Conservation (phyloP, 768 basidiomycete genomes). For the Podaxis mareebaensis region DNA sequence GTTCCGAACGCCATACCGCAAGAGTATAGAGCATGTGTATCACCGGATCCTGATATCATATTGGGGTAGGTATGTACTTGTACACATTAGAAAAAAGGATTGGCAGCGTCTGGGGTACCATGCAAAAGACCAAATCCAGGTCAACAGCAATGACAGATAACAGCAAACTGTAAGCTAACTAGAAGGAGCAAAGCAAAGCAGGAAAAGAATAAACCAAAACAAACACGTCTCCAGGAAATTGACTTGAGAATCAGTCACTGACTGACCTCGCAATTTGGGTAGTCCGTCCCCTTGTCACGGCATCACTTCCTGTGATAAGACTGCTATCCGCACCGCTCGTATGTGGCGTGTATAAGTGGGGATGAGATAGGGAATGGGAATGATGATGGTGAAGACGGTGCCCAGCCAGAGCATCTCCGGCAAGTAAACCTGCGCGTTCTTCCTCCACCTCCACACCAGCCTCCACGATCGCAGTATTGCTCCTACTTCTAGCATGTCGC, state of each 20-base stretch:
- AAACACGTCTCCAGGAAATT: background rate
- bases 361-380: background rate
- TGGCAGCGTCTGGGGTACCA: background rate
- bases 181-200: background rate
- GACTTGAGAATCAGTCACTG: background rate
- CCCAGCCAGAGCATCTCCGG: conserved; percentile 35
- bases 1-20: background rate
- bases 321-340: background rate
- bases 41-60: background rate
- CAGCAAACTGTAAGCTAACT: background rate
- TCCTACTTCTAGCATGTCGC: conserved; percentile 27
- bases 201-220: background rate
- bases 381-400: background rate
- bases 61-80: background rate
- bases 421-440: conserved; percentile 51
- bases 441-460: conserved; percentile 29
- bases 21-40: background rate
- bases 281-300: conserved; percentile 7
- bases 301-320: background rate
- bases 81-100: background rate
- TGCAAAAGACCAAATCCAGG: background rate
- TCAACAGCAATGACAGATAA: background rate
- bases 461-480: conserved; percentile 20
- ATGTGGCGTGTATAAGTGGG: background rate
- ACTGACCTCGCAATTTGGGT: conserved; percentile 3